Conservation (phyloP, 2,329 filamentous ascomycete genomes). For the Fonsecaea nubica region DNA sequence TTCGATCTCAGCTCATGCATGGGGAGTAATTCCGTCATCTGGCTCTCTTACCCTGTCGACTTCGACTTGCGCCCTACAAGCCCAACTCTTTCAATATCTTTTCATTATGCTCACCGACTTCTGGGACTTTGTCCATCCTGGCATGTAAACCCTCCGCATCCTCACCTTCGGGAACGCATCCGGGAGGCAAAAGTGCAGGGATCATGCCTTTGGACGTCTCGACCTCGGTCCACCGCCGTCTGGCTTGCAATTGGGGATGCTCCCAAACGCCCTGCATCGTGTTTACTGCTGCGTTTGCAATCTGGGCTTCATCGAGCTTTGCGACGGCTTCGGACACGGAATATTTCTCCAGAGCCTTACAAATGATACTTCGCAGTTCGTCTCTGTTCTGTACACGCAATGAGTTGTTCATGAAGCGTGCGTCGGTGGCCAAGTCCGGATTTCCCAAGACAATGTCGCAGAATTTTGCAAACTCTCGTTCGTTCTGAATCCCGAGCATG, state of each 20-base stretch:
- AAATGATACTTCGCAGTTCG: slow-evolving; percentile 55
- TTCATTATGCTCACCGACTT: slow-evolving; percentile 59
- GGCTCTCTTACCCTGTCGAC: not conserved
- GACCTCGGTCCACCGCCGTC: slow-evolving; percentile 59
- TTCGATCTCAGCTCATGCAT: not conserved
- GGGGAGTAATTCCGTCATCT: not conserved
- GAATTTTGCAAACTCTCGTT: slow-evolving; percentile 61
- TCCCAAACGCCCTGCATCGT: slow-evolving; percentile 62
- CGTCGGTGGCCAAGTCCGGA: slow-evolving; percentile 52
- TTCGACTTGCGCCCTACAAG: not conserved
- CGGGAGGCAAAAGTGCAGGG: slow-evolving; percentile 52
- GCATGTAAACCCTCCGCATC: slow-evolving; percentile 39
- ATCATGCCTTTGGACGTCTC: slow-evolving; percentile 47
- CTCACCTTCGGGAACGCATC: slow-evolving; percentile 43
- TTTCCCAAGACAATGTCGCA: slow-evolving; percentile 56
- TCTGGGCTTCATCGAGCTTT: slow-evolving; percentile 56
- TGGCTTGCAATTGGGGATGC: slow-evolving; percentile 59
- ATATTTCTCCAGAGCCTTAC: slow-evolving; percentile 48
- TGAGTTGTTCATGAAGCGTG: slow-evolving; percentile 58
- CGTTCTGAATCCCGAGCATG: slow-evolving; percentile 66
- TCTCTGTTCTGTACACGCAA: slow-evolving; percentile 56
- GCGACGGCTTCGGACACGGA: slow-evolving; percentile 51
- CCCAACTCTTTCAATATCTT: slow-evolving; percentile 55
- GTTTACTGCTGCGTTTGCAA: slow-evolving; percentile 63
- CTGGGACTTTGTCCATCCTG: slow-evolving; percentile 55